Base-by-base conservation (phyloP, 2,329 filamentous ascomycete species). In the Nemania abortiva region DNA sequence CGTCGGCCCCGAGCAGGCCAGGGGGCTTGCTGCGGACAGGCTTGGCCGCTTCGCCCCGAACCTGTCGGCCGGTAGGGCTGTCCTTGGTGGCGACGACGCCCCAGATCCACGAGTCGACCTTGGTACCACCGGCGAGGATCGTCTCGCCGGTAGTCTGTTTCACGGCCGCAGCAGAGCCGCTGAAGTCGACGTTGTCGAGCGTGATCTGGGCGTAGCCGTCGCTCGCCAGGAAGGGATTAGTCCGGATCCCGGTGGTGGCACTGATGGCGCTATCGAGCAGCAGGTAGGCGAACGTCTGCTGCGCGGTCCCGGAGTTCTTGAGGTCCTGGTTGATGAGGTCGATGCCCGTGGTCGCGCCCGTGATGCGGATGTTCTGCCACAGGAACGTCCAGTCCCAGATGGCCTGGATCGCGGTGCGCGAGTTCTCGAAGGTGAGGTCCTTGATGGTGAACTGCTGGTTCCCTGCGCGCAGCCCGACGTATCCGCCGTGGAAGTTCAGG, bases 351-450 rank as follows among this genome's bases (percentile, higher is more conserved):
- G 18, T 20, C 2, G 15, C 54, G 18, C 20, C 29, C 10, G n/a
- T 57, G n/a, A 47, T 47, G 11, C 10, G 9, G 55, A 58, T 45
- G 7, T 11, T n/a, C 7, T 58, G n/a, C 59, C 59, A 54, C 4
- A 20, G 18, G 20, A 29, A 62, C 22, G 29, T 47, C 60, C 60
- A 63, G 27, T 63, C 60, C 60, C 60, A 63, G 18, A 63, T 63
- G 15, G 13, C 20, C 37, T 63, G 20, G 37, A 63, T 9, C 10
- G 3, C 60, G 6, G 34, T 45, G 1, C 2, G 2, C 34, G 31
- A 63, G 60, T 6, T 6, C 1, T 45, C 22, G 34, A 63, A 63
- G 5, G 5, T 45, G 27, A 63, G 60, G 1, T n/a, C 2, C n/a
- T 22, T 2, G 3, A 34, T 13, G 1, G 60, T 63, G 11, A 55